Conservation (phyloP, 2,329 filamentous ascomycete species). For the Talaromyces sp. region DNA sequence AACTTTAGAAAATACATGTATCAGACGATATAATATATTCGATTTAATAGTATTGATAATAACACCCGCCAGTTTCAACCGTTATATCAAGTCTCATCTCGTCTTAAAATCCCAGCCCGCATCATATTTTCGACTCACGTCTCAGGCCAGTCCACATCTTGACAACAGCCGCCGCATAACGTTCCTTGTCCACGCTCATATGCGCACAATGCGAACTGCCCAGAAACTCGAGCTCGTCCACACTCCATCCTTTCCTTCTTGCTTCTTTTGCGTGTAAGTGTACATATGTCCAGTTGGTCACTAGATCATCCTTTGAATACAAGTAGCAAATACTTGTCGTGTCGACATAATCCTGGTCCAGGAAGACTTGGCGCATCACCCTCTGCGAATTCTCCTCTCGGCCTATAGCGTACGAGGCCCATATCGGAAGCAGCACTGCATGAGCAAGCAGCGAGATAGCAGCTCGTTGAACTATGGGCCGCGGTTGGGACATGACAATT, state of each 20-base stretch:
- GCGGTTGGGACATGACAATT: constrained; percentile 8
- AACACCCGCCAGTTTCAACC: not conserved
- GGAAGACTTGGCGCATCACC: constrained; percentile 3
- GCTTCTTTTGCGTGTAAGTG: constrained; percentile 7
- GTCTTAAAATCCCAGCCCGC: too few relatives aligned
- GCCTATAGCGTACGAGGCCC: not conserved
- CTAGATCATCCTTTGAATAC: constrained; percentile 4
- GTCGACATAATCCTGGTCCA: constrained; percentile 4
- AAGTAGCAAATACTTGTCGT: constrained; percentile 3
- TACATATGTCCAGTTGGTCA: constrained; percentile 7
- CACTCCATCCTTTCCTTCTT: constrained; percentile 4
- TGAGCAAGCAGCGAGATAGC: not conserved
- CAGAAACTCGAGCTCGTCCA: constrained; percentile 5
- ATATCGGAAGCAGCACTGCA: not conserved
- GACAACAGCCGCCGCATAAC: constrained; percentile 2
- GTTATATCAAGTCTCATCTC: not conserved
- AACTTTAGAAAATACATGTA: too few relatives aligned
- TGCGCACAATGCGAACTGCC: constrained; percentile 9
- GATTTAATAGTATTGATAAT: too few relatives aligned
- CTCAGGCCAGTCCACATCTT: constrained; percentile 1
- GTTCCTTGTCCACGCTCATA: constrained; percentile 1
- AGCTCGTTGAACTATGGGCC: not conserved
- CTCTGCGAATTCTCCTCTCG: constrained; percentile 3
- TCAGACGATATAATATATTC: too few relatives aligned
- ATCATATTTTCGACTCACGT: constrained; percentile 2